phyloP scores from a whole-genome alignment of 2,329 filamentous ascomycete species.

The Penicillium fuscoglaucum region DNA sequence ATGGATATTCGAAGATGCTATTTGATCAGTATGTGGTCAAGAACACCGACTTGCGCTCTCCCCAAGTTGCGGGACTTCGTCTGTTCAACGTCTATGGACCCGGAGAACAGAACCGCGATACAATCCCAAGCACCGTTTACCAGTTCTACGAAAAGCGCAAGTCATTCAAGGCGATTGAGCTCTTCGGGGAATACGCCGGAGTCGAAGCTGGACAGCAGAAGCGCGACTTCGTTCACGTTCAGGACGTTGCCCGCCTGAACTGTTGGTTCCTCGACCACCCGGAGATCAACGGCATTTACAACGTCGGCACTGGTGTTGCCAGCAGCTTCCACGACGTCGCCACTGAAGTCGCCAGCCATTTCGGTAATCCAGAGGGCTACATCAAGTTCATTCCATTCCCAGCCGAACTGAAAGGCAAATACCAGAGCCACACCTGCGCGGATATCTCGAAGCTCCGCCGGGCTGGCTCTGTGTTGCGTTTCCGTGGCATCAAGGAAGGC shows the following conservation, averaged over 20 bases:
- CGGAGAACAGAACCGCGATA: background rate
- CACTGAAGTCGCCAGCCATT: background rate
- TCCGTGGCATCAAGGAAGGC: slow-evolving; percentile 1
- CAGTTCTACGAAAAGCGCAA: slow-evolving; percentile 6
- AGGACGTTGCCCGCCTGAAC: slow-evolving; percentile 9
- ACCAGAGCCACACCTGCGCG: slow-evolving; percentile 3
- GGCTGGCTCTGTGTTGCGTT: background rate
- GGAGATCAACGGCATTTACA: slow-evolving; percentile 3
- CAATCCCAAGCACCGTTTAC: background rate
- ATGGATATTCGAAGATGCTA: slow-evolving; percentile 5
- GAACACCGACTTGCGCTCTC: background rate
- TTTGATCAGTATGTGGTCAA: slow-evolving; percentile 5
- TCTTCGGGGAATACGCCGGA: slow-evolving; percentile 7
- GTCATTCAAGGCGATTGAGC: slow-evolving; percentile 6
- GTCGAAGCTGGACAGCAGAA: slow-evolving; percentile 7
- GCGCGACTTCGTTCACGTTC: slow-evolving; percentile 6
- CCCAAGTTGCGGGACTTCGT: slow-evolving; percentile 1
- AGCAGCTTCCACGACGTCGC: slow-evolving; percentile 3
- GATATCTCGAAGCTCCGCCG: slow-evolving; percentile 9
- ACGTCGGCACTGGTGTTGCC: slow-evolving; percentile 7
- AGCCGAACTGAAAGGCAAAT: background rate
- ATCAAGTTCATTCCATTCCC: background rate
- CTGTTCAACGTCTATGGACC: slow-evolving; percentile 9
- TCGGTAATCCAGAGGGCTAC: background rate
- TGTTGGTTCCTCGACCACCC: slow-evolving; percentile 12